These are phyloP conservation scores for Phaeosphaeriaceae sp. DNA, from an alignment of 2,329 filamentous ascomycete species.

Conservation along the genomic window DNA sequence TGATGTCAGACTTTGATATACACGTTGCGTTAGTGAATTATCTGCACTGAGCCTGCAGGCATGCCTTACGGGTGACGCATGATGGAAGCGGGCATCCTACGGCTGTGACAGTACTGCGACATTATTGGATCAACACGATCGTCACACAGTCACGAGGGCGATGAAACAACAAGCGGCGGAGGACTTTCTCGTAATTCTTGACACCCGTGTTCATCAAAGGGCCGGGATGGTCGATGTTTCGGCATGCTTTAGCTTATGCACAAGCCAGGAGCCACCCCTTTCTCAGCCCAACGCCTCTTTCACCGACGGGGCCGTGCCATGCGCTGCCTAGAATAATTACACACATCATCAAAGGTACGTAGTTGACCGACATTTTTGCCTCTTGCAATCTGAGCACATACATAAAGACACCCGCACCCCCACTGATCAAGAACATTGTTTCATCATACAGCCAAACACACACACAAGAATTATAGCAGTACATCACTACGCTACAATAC, in stretches of 20 bases:
- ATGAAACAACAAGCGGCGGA: constrained; percentile 47
- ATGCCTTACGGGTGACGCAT: constrained; percentile 25
- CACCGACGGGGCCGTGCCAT: constrained; percentile 48
- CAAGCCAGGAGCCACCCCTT: constrained; percentile 48
- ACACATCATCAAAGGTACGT: constrained; percentile 49
- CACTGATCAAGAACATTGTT: constrained; percentile 36
- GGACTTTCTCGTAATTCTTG: constrained; percentile 46
- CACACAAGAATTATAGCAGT: constrained; percentile 25
- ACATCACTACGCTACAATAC: constrained; percentile 8
- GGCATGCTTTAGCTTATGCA: constrained; percentile 46
- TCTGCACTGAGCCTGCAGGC: constrained; percentile 20
- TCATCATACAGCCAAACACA: constrained; percentile 41
- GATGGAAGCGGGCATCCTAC: constrained; percentile 26
- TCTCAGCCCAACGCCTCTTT: constrained; percentile 49
- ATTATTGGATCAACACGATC: constrained; percentile 45
- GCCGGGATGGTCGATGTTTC: constrained; percentile 48
- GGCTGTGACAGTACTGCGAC: constrained; percentile 32
- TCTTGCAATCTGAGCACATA: constrained; percentile 45
- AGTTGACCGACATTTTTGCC: constrained; percentile 49
- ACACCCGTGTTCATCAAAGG: constrained; percentile 38
- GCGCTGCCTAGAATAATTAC: constrained; percentile 47
- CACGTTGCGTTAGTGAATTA: constrained; percentile 20
- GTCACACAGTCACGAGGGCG: constrained; percentile 49
- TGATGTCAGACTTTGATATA: constrained; percentile 44
- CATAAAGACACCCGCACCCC: constrained; percentile 49